A percentile compares a stretch with the other conserved stretches of the same genome.
These are phyloP conservation scores for Hypericum perforatum DNA, from an alignment of 345 rosid species.

Conservation along the genomic window DNA sequence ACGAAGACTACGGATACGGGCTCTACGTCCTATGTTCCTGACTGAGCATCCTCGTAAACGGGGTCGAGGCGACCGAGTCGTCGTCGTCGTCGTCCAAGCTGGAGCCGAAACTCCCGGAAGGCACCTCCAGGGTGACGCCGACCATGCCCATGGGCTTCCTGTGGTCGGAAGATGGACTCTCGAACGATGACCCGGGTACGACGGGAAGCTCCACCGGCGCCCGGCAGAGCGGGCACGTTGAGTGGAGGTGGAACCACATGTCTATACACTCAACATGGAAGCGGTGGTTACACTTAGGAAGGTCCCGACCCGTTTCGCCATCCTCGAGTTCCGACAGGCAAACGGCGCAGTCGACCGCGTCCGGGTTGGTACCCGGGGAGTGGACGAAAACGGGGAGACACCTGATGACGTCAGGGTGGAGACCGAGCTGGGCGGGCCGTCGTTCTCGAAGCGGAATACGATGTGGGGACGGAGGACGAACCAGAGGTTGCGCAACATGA, in stretches of 20 bases:
- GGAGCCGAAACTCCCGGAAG: constrained; percentile 21
- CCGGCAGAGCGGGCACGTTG: constrained; percentile 91
- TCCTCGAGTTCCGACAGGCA: constrained; percentile 84
- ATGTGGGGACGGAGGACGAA: constrained; percentile 41
- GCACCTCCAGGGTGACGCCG: constrained; percentile 14
- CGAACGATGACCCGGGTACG: background rate
- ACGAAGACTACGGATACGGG: too few species aligned
- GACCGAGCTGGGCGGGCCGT: constrained; percentile 34
- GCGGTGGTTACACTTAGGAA: constrained; percentile 75
- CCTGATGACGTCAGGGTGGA: constrained; percentile 43
- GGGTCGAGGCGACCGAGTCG: too few species aligned
- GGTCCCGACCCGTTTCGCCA: constrained; percentile 56
- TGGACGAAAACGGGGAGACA: constrained; percentile 59
- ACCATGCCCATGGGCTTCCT: background rate
- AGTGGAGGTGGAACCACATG: constrained; percentile 94
- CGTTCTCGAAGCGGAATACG: constrained; percentile 42
- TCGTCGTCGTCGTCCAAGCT: too few species aligned
- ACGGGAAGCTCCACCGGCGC: constrained; percentile 41
- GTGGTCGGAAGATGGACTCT: background rate
- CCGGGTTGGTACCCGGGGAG: constrained; percentile 34
- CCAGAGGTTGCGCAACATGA: too few species aligned
- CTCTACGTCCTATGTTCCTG: too few species aligned
- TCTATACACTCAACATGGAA: constrained; percentile 84
- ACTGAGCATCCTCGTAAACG: too few species aligned
- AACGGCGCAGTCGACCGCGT: constrained; percentile 63